Percentiles rank a stretch among this genome's conserved stretches.
These are phyloP conservation scores for Mycosphaerelloides madeirae DNA, from an alignment of 2,329 filamentous ascomycete species.

Conservation along the genomic window DNA sequence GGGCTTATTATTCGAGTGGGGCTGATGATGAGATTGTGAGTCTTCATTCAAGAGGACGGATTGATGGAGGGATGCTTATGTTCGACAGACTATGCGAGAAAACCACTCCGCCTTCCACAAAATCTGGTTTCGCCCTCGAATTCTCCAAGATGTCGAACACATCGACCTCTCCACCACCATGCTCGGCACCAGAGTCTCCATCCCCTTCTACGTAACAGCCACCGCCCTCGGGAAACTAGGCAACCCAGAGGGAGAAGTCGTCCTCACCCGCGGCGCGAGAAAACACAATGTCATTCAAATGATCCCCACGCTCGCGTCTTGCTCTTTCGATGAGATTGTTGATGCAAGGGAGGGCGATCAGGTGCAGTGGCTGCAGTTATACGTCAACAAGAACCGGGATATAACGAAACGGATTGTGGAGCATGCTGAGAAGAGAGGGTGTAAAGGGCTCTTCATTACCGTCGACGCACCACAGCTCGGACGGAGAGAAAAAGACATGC, in stretches of 20 bases:
- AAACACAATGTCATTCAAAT: constrained; percentile 93
- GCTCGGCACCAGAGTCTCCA: constrained; percentile 77
- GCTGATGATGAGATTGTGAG: constrained; percentile 59
- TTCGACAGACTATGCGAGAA: constrained; percentile 59
- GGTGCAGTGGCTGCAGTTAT: constrained; percentile 89
- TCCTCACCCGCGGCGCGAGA: constrained; percentile 76
- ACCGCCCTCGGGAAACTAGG: constrained; percentile 94
- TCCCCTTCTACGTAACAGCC: constrained; percentile 94
- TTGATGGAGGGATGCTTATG: constrained; percentile 1
- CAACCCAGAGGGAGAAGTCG: constrained; percentile 86
- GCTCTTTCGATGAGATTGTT: constrained; percentile 94
- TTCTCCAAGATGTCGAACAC: constrained; percentile 84
- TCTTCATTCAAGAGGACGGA: neutral
- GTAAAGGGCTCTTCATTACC: constrained; percentile 95
- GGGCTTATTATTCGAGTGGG: constrained; percentile 96
- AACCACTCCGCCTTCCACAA: constrained; percentile 96
- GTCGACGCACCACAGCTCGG: constrained; percentile 96
- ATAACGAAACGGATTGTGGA: constrained; percentile 88
- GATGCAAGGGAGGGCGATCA: constrained; percentile 76
- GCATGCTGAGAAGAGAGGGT: constrained; percentile 86
- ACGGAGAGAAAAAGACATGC: constrained; percentile 96
- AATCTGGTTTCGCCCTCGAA: constrained; percentile 88
- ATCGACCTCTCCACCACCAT: constrained; percentile 87
- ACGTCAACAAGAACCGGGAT: constrained; percentile 82
- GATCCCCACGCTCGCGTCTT: constrained; percentile 95